These are phyloP conservation scores for Lavandula angustifolia DNA, from an alignment of 257 asterid species.

Conservation along the genomic window DNA sequence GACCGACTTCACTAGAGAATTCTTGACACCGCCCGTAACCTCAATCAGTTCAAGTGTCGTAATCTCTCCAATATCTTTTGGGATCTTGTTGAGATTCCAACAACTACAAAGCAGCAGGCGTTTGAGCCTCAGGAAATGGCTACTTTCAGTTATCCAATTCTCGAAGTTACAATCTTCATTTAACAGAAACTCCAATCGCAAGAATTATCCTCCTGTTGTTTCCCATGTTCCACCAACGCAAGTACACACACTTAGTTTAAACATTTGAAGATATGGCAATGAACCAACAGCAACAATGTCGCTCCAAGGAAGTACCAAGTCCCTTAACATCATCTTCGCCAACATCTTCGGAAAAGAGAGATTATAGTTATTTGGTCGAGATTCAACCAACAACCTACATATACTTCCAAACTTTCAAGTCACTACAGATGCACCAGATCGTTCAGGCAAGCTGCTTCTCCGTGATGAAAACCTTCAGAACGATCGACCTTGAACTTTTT, in stretches of 20 bases:
- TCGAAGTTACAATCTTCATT: too few relatives aligned
- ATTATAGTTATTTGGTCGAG: too few relatives aligned
- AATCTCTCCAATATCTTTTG: not conserved
- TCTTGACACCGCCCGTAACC: not conserved
- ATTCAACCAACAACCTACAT: too few relatives aligned
- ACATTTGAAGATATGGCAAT: slow-evolving; percentile 13
- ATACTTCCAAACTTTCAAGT: not conserved
- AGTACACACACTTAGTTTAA: not conserved
- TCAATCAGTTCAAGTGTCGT: too few relatives aligned
- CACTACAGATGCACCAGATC: too few relatives aligned
- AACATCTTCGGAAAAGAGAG: not conserved
- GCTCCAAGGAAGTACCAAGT: not conserved
- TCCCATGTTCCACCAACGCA: slow-evolving; percentile 6
- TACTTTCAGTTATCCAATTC: too few relatives aligned
- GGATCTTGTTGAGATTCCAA: not conserved
- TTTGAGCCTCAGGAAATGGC: too few relatives aligned
- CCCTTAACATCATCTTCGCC: slow-evolving; percentile 1
- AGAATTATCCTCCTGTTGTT: slow-evolving; percentile 2
- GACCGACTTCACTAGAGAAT: not conserved
- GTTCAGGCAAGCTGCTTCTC: too few relatives aligned
- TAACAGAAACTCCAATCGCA: too few relatives aligned
- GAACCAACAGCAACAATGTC: not conserved
- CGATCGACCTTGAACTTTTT: too few relatives aligned
- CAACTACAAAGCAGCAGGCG: not conserved
- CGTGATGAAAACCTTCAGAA: too few relatives aligned